Evolutionary conservation across 495 filamentous ascomycete genomes (phyloP), one percentile per base, ranked within the genome.

Genomic region (Talaromyces thailandensis): DNA sequence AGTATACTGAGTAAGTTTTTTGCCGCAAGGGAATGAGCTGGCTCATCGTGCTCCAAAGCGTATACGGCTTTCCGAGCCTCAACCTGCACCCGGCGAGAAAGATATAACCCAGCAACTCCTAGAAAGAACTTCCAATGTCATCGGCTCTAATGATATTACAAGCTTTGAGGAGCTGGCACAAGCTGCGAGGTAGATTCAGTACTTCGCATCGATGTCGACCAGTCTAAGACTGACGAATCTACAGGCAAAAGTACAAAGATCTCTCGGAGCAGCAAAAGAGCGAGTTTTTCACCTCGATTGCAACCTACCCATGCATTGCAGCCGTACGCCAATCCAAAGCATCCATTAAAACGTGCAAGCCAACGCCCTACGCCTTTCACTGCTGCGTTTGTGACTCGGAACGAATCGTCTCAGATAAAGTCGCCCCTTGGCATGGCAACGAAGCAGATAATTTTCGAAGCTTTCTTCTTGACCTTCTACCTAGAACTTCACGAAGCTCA

Each of bases 401-500:
- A 61, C 35, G 53, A 51, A 35, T 29, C 23, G 24, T 32, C 4
- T 70, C 29, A 59, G 59, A 67, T 62, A 56, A 37, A 35, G n/a
- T 60, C 40, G 28, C 51, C 61, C 31, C 66, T 58, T 69, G 64
- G 70, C 64, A 68, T 62, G 61, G 65, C 52, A 23, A 65, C 24
- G 65, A 72, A 45, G 79, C 77, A 64, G 70, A 76, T 61, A 75
- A 81, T 58, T 62, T 83, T 23, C 77, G 86, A 58, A 65, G 70
- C 7, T 75, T 84, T 6, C 80, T 96, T 60, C 69, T 75, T 23
- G 75, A 75, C 14, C 71, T 96, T 31, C 64, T 83, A 21, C 76
- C 82, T 3, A 79, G 72, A 21, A 84, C 92, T 50, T 70, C 79
- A n/a, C 81, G 84, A 51, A 83, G 82, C 5, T 79, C 79, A 26